These are phyloP conservation scores for Tranzscheliella williamsii DNA, from an alignment of 1,284 basidiomycete species.

Conservation along the genomic window DNA sequence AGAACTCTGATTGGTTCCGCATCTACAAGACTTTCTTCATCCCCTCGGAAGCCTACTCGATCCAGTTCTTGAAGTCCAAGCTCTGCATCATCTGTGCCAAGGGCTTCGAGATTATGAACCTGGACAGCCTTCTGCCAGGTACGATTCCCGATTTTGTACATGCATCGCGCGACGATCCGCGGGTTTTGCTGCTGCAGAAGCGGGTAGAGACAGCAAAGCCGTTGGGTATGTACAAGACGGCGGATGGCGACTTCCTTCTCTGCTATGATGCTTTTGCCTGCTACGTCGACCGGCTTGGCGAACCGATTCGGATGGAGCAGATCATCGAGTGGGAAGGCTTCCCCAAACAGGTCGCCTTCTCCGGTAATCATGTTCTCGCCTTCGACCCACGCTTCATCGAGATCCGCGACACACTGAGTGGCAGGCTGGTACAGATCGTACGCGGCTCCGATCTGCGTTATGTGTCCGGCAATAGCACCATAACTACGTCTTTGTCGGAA, in stretches of 20 bases:
- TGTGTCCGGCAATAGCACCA: conserved; percentile 64
- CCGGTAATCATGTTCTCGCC: conserved; percentile 84
- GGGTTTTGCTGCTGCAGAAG: conserved; percentile 73
- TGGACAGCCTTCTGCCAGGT: conserved; percentile 76
- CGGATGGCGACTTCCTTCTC: conserved; percentile 80
- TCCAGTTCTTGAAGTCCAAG: conserved; percentile 87
- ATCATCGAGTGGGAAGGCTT: conserved; percentile 95
- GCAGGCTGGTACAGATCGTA: conserved; percentile 86
- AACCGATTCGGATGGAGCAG: conserved; percentile 66
- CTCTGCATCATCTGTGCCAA: conserved; percentile 88
- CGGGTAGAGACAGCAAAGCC: conserved; percentile 78
- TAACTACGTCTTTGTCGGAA: conserved; percentile 24
- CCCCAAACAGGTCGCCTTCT: conserved; percentile 71
- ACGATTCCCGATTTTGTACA: conserved; percentile 73
- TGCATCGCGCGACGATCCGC: conserved; percentile 70
- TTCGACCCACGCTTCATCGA: conserved; percentile 92
- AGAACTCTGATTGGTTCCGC: conserved; percentile 87
- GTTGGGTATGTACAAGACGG: conserved; percentile 85
- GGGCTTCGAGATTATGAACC: conserved; percentile 91
- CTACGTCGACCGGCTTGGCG: conserved; percentile 64
- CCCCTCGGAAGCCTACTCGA: conserved; percentile 81
- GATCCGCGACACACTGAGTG: conserved; percentile 81
- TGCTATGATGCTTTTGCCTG: conserved; percentile 91
- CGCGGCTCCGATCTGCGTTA: conserved; percentile 78
- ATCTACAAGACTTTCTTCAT: conserved; percentile 90